A percentile compares a stretch with the other conserved stretches of the same genome.
Conservation (phyloP, 140 eudicot genomes). For the Bidens hawaiensis region DNA sequence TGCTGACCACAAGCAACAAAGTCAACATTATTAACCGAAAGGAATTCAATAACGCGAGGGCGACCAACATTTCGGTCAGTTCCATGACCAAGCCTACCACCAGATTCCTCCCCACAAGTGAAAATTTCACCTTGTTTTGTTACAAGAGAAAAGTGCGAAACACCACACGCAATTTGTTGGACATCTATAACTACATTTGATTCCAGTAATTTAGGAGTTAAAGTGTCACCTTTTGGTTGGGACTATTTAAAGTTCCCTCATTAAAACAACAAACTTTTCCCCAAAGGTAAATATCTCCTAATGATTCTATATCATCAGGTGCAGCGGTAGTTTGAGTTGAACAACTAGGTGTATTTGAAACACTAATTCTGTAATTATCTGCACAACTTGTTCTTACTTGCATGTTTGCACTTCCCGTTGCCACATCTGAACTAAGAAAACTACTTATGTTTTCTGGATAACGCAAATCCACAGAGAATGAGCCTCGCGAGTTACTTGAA, state of each 20-base stretch:
- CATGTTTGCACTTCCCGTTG: conserved; percentile 64
- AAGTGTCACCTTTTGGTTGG: conserved; percentile 43
- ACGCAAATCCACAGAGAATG: conserved; percentile 32
- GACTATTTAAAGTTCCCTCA: conserved; percentile 34
- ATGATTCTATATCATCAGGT: conserved; percentile 83
- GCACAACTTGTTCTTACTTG: conserved; percentile 68
- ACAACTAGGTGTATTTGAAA: conserved; percentile 87
- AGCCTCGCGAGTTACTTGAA: conserved; percentile 32
- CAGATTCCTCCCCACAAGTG: conserved; percentile 95
- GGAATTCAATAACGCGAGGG: conserved; percentile 67
- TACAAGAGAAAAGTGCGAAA: conserved; percentile 74
- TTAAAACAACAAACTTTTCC: conserved; percentile 57
- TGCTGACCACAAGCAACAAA: conserved; percentile 81
- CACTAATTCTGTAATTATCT: conserved; percentile 79
- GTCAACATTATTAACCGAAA: conserved; percentile 62
- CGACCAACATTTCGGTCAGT: conserved; percentile 49
- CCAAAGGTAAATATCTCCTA: conserved; percentile 94
- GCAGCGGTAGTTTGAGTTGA: conserved; percentile 81
- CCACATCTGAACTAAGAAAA: conserved; percentile 58
- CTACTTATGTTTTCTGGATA: conserved; percentile 16
- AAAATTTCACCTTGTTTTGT: conserved; percentile 95
- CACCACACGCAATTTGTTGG: conserved; percentile 82
- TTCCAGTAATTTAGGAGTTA: conserved; percentile 62
- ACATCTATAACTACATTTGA: conserved; percentile 85
- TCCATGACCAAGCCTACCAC: conserved; percentile 95